Percentiles rank a stretch among this genome's conserved stretches.
Evolutionary conservation across 2,329 filamentous ascomycete species (phyloP).

Genomic region (Penicillium crustosum): DNA sequence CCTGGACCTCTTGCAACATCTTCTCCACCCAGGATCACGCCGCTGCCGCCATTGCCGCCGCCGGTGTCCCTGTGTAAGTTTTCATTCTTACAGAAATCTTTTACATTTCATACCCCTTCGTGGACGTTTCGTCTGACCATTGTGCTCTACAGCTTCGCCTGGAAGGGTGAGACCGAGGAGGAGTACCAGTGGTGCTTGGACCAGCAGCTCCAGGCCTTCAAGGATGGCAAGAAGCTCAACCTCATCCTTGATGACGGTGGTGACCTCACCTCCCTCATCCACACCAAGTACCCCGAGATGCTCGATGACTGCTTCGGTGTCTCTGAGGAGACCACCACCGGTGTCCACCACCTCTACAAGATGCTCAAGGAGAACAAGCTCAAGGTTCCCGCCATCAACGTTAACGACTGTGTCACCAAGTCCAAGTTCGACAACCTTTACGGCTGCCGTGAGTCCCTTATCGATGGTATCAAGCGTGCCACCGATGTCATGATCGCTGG

Average conservation of each 20-base stretch:
- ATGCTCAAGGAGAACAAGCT: conserved; percentile 92
- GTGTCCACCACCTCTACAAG: conserved; percentile 98
- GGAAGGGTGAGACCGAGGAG: conserved; percentile 96
- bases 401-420: conserved; percentile 99
- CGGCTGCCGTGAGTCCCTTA: conserved; percentile 96
- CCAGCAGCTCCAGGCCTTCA: conserved; percentile 96
- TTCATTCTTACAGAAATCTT: conserved; percentile 27
- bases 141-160: conserved; percentile 56
- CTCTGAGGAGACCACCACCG: conserved; percentile 98
- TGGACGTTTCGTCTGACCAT: conserved; percentile 5
- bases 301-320: conserved; percentile 98
- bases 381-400: conserved; percentile 94
- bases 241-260: conserved; percentile 98
- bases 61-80: conserved; percentile 77
- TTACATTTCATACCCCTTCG: not conserved
- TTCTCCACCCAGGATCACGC: conserved; percentile 99
- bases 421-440: conserved; percentile 99
- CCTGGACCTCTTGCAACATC: conserved; percentile 99
- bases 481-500: conserved; percentile 99
- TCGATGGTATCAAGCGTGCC: conserved; percentile 99
- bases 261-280: conserved; percentile 92
- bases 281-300: conserved; percentile 98
- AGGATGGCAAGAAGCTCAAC: conserved; percentile 94
- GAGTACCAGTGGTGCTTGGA: conserved; percentile 99
- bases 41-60: conserved; percentile 91